Evolutionary conservation across 345 rosid genomes (phyloP), one percentile per base, ranked within the genome.

Genomic region (Populus alba): DNA sequence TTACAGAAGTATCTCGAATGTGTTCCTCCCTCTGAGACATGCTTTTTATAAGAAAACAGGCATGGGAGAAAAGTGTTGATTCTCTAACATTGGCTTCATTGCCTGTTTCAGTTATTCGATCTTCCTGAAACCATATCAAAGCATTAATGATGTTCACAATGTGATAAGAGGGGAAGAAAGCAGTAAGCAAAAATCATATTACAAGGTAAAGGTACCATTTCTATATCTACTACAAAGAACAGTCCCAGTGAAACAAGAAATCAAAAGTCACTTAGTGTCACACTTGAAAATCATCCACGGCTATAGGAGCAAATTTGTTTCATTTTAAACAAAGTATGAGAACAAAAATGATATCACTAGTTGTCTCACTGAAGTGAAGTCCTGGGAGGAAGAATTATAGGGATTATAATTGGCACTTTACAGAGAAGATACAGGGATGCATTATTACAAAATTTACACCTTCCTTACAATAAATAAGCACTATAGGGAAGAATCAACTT

Each of bases 1-100:
- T 92, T 71, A 89, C 91, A 78, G 98, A 85, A 81, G 91, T 88
- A 87, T 97, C 92, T 35, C 99, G 90, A 72, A 97, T 82, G 82
- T 90, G 93, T 80, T 92, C 98, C 87, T 97, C 99, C 81, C 99
- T 94, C 90, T 89, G 94, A 6, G 98, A 91, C 97, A 97, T 86
- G 83, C 94, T 89, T 87, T 91, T 91, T 70, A 97, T 92, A 70
- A 97, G 97, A 84, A 94, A 97, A 85, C 97, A 91, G 59, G 93
- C 87, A 86, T 97, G 99, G 74, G 92, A 87, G 80, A 81, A 88
- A 35, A 95, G 92, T 66, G 93, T 91, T 76, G 91, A 80, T 79
- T 97, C 99, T 86, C 97, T 92, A 75, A 83, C 88, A 77, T 83
- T 90, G 80, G 98, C 94, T 80, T 86, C 94, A 78, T 87, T 84